phyloP scores from a whole-genome alignment of 2,329 filamentous ascomycete genomes.

The Alternaria panax region DNA sequence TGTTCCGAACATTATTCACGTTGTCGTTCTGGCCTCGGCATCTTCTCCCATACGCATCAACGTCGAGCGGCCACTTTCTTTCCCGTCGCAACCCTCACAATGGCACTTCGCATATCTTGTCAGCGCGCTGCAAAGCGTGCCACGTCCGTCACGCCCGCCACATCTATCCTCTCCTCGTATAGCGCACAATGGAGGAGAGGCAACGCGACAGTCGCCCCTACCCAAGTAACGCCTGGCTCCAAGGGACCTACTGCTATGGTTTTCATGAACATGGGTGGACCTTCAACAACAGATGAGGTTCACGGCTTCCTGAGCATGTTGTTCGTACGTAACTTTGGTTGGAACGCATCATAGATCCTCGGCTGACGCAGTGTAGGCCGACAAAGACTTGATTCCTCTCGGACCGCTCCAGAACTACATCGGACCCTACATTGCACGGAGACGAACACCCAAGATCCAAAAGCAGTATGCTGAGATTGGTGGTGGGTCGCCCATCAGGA shows the following conservation, averaged over 20 bases:
- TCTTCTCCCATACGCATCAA: slow-evolving; percentile 4
- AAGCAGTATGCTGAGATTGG: slow-evolving; percentile 96
- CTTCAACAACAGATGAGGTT: slow-evolving; percentile 86
- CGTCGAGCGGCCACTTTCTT: slow-evolving; percentile 8
- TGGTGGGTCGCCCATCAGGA: slow-evolving; percentile 95
- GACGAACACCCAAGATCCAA: slow-evolving; percentile 94
- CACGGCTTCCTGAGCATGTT: slow-evolving; percentile 87
- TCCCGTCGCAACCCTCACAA: slow-evolving; percentile 42
- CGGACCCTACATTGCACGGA: slow-evolving; percentile 82
- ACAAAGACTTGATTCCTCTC: slow-evolving; percentile 94
- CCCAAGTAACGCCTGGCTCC: slow-evolving; percentile 74
- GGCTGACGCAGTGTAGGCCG: slow-evolving; percentile 66
- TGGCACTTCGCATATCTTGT: slow-evolving; percentile 49
- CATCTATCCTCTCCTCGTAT: slow-evolving; percentile 38
- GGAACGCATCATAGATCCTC: neutral
- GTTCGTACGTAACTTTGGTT: slow-evolving; percentile 70
- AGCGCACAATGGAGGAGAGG: slow-evolving; percentile 48
- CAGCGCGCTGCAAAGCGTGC: slow-evolving; percentile 44
- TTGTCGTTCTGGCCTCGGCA: slow-evolving; percentile 27
- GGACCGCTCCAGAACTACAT: slow-evolving; percentile 90
- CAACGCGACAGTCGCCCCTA: slow-evolving; percentile 66
- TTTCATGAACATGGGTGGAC: slow-evolving; percentile 98
- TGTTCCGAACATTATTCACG: slow-evolving; percentile 31
- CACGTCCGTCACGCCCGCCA: slow-evolving; percentile 36
- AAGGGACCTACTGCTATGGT: slow-evolving; percentile 96